A percentile compares a stretch with the other conserved stretches of the same genome.
These are phyloP conservation scores for Colletotrichum cereale DNA, from an alignment of 2,329 filamentous ascomycete species.

Conservation along the genomic window DNA sequence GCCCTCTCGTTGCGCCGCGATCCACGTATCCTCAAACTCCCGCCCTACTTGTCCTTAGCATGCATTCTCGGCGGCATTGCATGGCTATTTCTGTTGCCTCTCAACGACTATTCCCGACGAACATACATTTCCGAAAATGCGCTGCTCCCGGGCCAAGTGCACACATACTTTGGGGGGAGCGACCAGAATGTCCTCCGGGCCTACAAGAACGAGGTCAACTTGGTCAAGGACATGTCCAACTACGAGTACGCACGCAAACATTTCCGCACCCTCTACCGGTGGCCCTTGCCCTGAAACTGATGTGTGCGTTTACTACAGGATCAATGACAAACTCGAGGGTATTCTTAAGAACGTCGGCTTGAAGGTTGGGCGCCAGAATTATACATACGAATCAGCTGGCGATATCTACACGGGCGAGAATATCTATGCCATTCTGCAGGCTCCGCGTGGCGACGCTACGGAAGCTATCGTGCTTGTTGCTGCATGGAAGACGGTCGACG, in stretches of 20 bases:
- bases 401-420: conserved; percentile 84
- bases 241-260: conserved; percentile 57
- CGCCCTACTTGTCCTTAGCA: conserved; percentile 87
- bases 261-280: not conserved
- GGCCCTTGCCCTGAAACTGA: conserved; percentile 1
- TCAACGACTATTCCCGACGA: conserved; percentile 89
- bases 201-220: conserved; percentile 86
- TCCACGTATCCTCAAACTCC: conserved; percentile 83
- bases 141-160: conserved; percentile 92
- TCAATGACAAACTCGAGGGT: conserved; percentile 78
- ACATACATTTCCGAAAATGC: conserved; percentile 99
- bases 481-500: conserved; percentile 86
- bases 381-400: conserved; percentile 85
- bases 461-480: conserved; percentile 95
- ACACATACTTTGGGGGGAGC: conserved; percentile 96
- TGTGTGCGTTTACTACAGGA: conserved; percentile 50
- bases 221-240: conserved; percentile 66
- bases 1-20: conserved; percentile 81
- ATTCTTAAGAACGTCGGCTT: conserved; percentile 84
- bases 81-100: conserved; percentile 90
- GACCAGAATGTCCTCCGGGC: conserved; percentile 95
- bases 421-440: conserved; percentile 92
- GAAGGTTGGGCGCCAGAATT: conserved; percentile 90
- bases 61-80: conserved; percentile 87
- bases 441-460: conserved; percentile 93